Percentiles rank a stretch among this genome's conserved stretches.
phyloP scores from a whole-genome alignment of 441 rosid genomes.

The Hura crepitans region DNA sequence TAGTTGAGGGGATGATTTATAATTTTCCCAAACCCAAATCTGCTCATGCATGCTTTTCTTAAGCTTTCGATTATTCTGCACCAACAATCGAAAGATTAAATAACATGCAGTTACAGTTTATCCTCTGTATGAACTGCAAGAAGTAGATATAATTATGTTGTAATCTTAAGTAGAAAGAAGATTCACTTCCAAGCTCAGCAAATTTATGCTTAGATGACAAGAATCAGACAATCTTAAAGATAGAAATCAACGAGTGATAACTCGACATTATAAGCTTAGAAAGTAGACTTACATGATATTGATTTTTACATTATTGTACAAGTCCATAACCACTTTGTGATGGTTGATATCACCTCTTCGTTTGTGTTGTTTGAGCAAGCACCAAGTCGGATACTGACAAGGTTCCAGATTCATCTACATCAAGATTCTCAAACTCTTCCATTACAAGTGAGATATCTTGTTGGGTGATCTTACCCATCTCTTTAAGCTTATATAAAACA shows the following conservation, averaged over 20 bases:
- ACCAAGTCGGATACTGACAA: constrained; percentile 39
- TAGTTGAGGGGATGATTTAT: too few species aligned
- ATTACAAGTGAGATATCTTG: constrained; percentile 41
- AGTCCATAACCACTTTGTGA: not conserved
- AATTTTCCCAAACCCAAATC: too few species aligned
- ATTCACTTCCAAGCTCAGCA: not conserved
- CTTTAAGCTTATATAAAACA: constrained; percentile 53
- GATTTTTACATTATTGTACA: not conserved
- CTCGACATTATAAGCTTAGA: not conserved
- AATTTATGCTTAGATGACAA: not conserved
- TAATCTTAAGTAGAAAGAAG: not conserved
- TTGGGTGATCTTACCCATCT: constrained; percentile 62
- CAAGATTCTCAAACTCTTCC: constrained; percentile 57
- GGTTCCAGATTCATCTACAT: constrained; percentile 54
- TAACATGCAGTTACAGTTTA: too few species aligned
- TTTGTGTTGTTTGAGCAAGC: constrained; percentile 38
- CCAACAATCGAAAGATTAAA: too few species aligned
- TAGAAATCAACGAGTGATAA: not conserved
- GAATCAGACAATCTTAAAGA: not conserved
- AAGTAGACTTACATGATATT: not conserved
- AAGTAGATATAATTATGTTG: not conserved
- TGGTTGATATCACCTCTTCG: constrained; percentile 16
- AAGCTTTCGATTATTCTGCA: too few species aligned
- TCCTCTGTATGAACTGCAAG: not conserved
- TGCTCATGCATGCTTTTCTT: too few species aligned